Evolutionary conservation across 495 filamentous ascomycete species (phyloP), one percentile per base, ranked within the genome.

Genomic region (Lophiotrema nucula): DNA sequence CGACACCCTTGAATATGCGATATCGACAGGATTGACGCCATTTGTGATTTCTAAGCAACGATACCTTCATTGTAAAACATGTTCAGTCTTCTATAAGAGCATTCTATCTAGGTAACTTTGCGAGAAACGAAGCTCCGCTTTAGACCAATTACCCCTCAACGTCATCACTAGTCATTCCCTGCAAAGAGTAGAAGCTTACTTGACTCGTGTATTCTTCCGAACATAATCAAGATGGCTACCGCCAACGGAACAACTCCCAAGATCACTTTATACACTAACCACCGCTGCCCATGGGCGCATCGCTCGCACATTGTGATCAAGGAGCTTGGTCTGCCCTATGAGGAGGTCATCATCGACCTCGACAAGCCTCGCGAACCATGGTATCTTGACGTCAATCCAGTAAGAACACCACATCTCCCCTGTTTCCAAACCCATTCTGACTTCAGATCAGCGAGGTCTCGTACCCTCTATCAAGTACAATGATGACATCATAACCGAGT

Each of bases 351-450:
- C 49, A 90, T 96, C 68, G 86, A 91, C 67, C 78, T 96, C 42
- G 65, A 70, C 60, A 78, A 64, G 3, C 90, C 90, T 0, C 84
- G 90, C 10, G 88, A 88, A 46, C 76, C 81, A n/a, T 91, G 88
- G 79, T 95, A 95, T 70, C 81, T 95, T 3, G 77, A 88, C 45
- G 75, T 96, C 69, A 96, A 95, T 74, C 90, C 89, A 0, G 82
- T 84, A 74, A 19, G 72, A 53, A n/a, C n/a, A n/a, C n/a, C n/a
- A n/a, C 25, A 33, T 39, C 51, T 43, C 24, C 39, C 58, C 42
- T 3, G 4, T 31, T 25, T 25, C 24, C 15, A 35, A 8, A 35
- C 15, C 31, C 31, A 8, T 35, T 35, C 39, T 21, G 10, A 10
- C 39, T 13, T 43, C 6, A 10, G 8, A 10, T 12, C 61, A 84